Evolutionary conservation across 2,329 filamentous ascomycete genomes (phyloP).

Genomic region (Claviceps sp.): DNA sequence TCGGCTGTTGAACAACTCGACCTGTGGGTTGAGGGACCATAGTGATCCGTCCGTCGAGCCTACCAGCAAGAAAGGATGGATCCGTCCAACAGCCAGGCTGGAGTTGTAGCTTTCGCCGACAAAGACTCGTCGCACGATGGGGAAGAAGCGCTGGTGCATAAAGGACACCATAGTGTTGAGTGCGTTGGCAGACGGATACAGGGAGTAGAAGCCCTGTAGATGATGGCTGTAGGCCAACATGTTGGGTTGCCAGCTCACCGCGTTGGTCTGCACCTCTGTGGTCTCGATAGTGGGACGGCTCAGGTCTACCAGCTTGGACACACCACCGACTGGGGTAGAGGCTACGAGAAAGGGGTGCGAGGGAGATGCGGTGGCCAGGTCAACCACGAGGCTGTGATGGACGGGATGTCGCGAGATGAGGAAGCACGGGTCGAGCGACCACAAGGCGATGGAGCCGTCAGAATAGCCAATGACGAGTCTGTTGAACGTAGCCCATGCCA

Average conservation of each 20-base stretch:
- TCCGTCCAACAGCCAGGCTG: slow-evolving; percentile 33
- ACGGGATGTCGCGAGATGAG: slow-evolving; percentile 37
- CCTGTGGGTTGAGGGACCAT: slow-evolving; percentile 29
- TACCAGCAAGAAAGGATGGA: slow-evolving; percentile 39
- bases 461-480: slow-evolving; percentile 41
- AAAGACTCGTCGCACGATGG: slow-evolving; percentile 37
- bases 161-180: slow-evolving; percentile 40
- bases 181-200: slow-evolving; percentile 38
- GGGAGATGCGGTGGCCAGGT: slow-evolving; percentile 42
- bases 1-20: slow-evolving; percentile 22
- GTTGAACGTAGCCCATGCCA: slow-evolving; percentile 43
- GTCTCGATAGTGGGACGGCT: slow-evolving; percentile 37
- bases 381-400: slow-evolving; percentile 40
- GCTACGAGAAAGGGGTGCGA: slow-evolving; percentile 42
- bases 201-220: slow-evolving; percentile 38
- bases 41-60: slow-evolving; percentile 42
- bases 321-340: slow-evolving; percentile 40
- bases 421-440: slow-evolving; percentile 37
- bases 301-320: slow-evolving; percentile 38
- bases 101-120: slow-evolving; percentile 36
- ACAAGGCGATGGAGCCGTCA: slow-evolving; percentile 42
- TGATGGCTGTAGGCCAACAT: slow-evolving; percentile 42
- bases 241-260: slow-evolving; percentile 38
- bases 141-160: slow-evolving; percentile 37
- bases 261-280: slow-evolving; percentile 37